Evolutionary conservation across 192 early-diverging fungal genomes (phyloP).

Genomic region (Umbelopsis vinacea): DNA sequence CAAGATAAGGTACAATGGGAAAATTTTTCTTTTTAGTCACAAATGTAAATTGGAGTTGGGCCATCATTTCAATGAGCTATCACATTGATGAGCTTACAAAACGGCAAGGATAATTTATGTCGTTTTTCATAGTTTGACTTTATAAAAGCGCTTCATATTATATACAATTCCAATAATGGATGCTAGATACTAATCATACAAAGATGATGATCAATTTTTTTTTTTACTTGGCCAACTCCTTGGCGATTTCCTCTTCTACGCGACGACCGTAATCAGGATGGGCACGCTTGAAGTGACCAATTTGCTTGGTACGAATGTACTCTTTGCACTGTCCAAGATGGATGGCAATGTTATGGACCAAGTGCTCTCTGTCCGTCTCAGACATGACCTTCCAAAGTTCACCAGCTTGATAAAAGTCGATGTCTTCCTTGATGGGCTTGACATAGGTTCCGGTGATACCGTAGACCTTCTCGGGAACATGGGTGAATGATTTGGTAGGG

Average conservation of each 20-base stretch:
- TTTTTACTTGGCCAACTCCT: constrained; percentile 19
- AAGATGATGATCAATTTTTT: not conserved
- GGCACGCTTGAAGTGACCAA: constrained; percentile 73
- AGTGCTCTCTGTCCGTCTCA: constrained; percentile 61
- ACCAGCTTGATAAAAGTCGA: constrained; percentile 71
- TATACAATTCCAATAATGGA: too few species aligned
- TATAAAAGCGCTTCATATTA: too few species aligned
- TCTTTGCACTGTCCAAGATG: constrained; percentile 66
- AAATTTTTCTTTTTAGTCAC: too few species aligned
- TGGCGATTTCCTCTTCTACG: constrained; percentile 57
- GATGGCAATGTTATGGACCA: constrained; percentile 66
- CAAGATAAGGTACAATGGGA: too few species aligned
- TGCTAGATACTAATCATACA: too few species aligned
- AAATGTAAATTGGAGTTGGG: too few species aligned
- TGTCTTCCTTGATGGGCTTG: constrained; percentile 40
- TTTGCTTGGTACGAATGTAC: constrained; percentile 71
- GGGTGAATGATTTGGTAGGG: constrained; percentile 32
- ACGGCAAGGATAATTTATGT: too few species aligned
- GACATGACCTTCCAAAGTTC: constrained; percentile 70
- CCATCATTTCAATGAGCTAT: too few species aligned
- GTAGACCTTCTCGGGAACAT: constrained; percentile 45
- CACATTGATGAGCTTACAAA: too few species aligned
- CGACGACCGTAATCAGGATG: constrained; percentile 75
- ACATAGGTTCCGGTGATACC: constrained; percentile 53
- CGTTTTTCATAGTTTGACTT: too few species aligned